phyloP scores from a whole-genome alignment of 176 grass and related monocot genomes.

The bread wheat (Triticum aestivum) region DNA sequence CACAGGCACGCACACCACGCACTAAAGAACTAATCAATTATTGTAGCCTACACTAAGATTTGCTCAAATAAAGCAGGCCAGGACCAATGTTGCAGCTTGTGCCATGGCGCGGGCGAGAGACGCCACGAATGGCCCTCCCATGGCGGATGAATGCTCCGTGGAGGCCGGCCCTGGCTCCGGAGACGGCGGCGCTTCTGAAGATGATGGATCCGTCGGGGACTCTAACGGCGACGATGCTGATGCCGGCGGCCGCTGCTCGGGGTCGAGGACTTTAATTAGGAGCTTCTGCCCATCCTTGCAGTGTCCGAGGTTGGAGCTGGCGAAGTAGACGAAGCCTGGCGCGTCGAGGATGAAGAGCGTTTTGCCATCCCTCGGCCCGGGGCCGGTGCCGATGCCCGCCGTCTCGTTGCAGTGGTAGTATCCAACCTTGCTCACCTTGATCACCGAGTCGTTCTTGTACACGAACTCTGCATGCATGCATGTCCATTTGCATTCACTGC shows the following conservation, averaged over 20 bases:
- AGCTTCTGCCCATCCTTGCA: constrained; percentile 67
- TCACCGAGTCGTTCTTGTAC: constrained; percentile 83
- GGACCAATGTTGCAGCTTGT: background rate
- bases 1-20: background rate
- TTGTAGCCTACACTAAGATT: background rate
- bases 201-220: background rate
- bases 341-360: constrained; percentile 51
- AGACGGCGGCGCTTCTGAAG: background rate
- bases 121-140: background rate
- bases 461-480: constrained; percentile 49
- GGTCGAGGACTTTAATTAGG: constrained; percentile 41
- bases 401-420: constrained; percentile 94
- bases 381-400: background rate
- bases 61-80: background rate
- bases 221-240: background rate
- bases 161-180: constrained; percentile 13
- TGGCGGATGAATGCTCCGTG: background rate
- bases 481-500: background rate
- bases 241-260: background rate
- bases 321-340: constrained; percentile 60
- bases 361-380: constrained; percentile 43
- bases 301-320: constrained; percentile 50
- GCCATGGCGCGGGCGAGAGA: background rate
- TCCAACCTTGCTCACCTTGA: constrained; percentile 47
- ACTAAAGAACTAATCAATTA: background rate